Conservation (phyloP, 805 yeast genomes). For the Sugiyamaella chiloensis region DNA sequence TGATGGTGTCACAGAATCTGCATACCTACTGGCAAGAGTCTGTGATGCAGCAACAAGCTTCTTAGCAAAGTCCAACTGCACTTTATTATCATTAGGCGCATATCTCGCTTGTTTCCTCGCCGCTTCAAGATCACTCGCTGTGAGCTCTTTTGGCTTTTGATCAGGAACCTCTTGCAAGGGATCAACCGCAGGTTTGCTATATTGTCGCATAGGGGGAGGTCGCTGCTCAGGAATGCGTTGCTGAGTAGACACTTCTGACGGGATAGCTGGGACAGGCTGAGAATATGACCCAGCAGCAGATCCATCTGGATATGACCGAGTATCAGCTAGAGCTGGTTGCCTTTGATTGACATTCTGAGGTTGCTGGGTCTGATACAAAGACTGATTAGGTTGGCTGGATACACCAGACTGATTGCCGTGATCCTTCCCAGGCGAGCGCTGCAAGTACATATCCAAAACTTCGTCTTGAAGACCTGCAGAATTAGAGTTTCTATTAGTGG, state of each 20-base stretch:
- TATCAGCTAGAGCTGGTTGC: background rate
- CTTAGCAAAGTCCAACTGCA: slow-evolving; percentile 66
- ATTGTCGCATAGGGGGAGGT: slow-evolving; percentile 19
- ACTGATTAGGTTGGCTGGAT: background rate
- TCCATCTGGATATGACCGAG: background rate
- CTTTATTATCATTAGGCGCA: slow-evolving; percentile 39
- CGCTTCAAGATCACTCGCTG: slow-evolving; percentile 32
- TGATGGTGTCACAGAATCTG: slow-evolving; percentile 40
- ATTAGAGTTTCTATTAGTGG: background rate
- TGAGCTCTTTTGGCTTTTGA: slow-evolving; percentile 20
- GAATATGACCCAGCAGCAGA: background rate
- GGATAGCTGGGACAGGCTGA: slow-evolving; percentile 6
- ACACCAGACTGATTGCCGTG: background rate
- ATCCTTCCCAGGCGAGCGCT: background rate
- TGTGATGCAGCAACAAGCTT: slow-evolving; percentile 48
- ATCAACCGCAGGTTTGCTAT: slow-evolving; percentile 5
- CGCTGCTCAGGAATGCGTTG: slow-evolving; percentile 1
- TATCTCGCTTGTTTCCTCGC: slow-evolving; percentile 30
- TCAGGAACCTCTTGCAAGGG: slow-evolving; percentile 16
- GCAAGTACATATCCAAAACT: slow-evolving; percentile 11
- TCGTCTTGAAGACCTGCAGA: slow-evolving; percentile 4
- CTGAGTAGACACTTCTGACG: slow-evolving; percentile 2
- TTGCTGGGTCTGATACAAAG: background rate
- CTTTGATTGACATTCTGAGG: background rate
- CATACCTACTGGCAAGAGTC: slow-evolving; percentile 30